phyloP scores from a whole-genome alignment of 1,139 yeast genomes.

The Suhomyces guaymorum region DNA sequence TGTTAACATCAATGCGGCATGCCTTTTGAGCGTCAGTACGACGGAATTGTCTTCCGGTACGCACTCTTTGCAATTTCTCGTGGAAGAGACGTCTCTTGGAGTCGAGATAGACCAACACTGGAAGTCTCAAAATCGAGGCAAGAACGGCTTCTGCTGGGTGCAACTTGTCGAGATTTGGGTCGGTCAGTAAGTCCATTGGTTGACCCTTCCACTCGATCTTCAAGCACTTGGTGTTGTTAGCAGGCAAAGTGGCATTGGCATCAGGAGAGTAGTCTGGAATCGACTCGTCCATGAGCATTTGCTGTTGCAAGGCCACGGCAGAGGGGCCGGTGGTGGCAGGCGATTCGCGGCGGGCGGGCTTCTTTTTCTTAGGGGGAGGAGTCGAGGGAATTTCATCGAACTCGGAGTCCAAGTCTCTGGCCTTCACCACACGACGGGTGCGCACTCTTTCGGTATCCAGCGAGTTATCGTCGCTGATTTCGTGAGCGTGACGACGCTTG shows the following conservation, averaged over 20 bases:
- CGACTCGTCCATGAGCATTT: slow-evolving; percentile 54
- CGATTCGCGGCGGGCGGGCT: slow-evolving; percentile 27
- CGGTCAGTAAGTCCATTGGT: slow-evolving; percentile 84
- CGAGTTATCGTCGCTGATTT: slow-evolving; percentile 33
- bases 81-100: slow-evolving; percentile 87
- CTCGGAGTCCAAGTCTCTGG: slow-evolving; percentile 15
- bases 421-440: slow-evolving; percentile 55
- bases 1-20: slow-evolving; percentile 94
- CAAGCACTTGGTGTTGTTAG: slow-evolving; percentile 64
- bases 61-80: slow-evolving; percentile 81
- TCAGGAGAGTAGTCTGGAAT: slow-evolving; percentile 78
- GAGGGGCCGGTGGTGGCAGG: too few relatives aligned
- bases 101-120: slow-evolving; percentile 85
- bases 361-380: slow-evolving; percentile 40
- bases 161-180: slow-evolving; percentile 67
- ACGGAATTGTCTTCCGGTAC: slow-evolving; percentile 79
- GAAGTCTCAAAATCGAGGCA: slow-evolving; percentile 86
- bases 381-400: slow-evolving; percentile 15
- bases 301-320: slow-evolving; percentile 42
- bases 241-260: slow-evolving; percentile 59
- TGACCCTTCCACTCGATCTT: slow-evolving; percentile 98
- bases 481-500: slow-evolving; percentile 17
- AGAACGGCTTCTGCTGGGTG: slow-evolving; percentile 91
- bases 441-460: slow-evolving; percentile 49
- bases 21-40: slow-evolving; percentile 98